phyloP scores from a whole-genome alignment of 2,329 filamentous ascomycete genomes.

The Septoria linicola region DNA sequence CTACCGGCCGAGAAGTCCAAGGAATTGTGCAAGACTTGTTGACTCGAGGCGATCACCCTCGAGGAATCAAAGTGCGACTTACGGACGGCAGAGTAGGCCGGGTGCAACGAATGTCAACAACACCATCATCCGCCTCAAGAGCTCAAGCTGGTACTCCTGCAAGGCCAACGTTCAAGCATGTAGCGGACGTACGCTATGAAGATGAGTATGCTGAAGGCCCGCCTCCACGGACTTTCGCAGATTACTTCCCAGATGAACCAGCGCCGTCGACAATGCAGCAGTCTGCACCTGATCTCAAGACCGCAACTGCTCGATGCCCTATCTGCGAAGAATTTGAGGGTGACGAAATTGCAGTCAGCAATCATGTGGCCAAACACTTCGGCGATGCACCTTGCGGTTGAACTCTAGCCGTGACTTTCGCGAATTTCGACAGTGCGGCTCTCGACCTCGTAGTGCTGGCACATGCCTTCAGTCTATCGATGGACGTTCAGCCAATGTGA shows the following conservation, averaged over 20 bases:
- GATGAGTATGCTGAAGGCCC: conserved; percentile 18
- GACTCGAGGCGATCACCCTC: conserved; percentile 69
- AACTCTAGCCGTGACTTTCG: too few species aligned
- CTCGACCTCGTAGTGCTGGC: too few species aligned
- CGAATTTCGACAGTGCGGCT: too few species aligned
- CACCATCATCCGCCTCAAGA: background rate
- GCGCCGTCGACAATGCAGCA: too few species aligned
- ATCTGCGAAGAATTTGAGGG: conserved; percentile 67
- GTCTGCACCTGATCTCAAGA: conserved; percentile 26
- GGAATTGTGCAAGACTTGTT: conserved; percentile 67
- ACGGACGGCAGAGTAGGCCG: conserved; percentile 69
- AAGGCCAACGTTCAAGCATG: conserved; percentile 18
- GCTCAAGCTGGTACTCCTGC: background rate
- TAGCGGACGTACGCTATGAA: conserved; percentile 11
- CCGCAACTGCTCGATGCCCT: conserved; percentile 53
- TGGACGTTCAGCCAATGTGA: too few species aligned
- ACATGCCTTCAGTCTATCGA: too few species aligned
- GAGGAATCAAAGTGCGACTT: conserved; percentile 69
- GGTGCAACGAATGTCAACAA: conserved; percentile 61
- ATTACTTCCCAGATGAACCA: conserved; percentile 29
- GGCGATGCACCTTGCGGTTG: conserved; percentile 6
- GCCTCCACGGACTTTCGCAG: conserved; percentile 32
- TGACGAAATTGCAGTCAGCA: conserved; percentile 65
- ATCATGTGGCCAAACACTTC: conserved; percentile 65
- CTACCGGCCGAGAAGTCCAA: conserved; percentile 67